These are phyloP conservation scores for Cryoendolithus antarcticus DNA, from an alignment of 2,329 filamentous ascomycete species.

Conservation along the genomic window DNA sequence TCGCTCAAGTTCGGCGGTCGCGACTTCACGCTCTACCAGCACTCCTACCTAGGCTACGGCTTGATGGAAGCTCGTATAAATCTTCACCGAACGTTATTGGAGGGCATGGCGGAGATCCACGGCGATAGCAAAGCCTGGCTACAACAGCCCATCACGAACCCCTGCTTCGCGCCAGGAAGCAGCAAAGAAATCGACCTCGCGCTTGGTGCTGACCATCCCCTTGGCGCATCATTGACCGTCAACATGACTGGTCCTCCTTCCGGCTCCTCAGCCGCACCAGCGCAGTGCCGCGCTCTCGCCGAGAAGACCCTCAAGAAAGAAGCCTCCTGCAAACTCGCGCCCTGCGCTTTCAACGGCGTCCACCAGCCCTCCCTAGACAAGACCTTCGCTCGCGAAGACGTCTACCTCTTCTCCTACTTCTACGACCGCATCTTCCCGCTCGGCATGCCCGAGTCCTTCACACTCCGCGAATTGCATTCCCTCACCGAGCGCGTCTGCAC, in stretches of 20 bases:
- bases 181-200: slow-evolving; percentile 60
- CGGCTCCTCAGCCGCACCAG: slow-evolving; percentile 44
- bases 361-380: slow-evolving; percentile 86
- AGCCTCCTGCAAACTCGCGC: slow-evolving; percentile 62
- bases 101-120: slow-evolving; percentile 54
- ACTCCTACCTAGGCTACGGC: slow-evolving; percentile 94
- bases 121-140: slow-evolving; percentile 48
- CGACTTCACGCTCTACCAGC: slow-evolving; percentile 88
- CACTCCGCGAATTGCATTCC: slow-evolving; percentile 76
- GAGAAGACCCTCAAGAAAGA: slow-evolving; percentile 90
- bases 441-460: slow-evolving; percentile 98
- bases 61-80: slow-evolving; percentile 88
- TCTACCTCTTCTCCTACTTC: slow-evolving; percentile 97
- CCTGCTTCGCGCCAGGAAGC: slow-evolving; percentile 76
- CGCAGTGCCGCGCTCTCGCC: slow-evolving; percentile 79
- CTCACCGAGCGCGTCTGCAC: slow-evolving; percentile 75
- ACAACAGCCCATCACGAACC: slow-evolving; percentile 60
- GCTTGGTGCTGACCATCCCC: slow-evolving; percentile 51
- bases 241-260: slow-evolving; percentile 78
- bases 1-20: slow-evolving; percentile 79
- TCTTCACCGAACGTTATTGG: slow-evolving; percentile 64
- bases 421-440: slow-evolving; percentile 87
- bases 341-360: slow-evolving; percentile 97
- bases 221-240: slow-evolving; percentile 54
- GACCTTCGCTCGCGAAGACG: slow-evolving; percentile 81